phyloP scores from a whole-genome alignment of 2,329 filamentous ascomycete species.

The Clonostachys byssicola region DNA sequence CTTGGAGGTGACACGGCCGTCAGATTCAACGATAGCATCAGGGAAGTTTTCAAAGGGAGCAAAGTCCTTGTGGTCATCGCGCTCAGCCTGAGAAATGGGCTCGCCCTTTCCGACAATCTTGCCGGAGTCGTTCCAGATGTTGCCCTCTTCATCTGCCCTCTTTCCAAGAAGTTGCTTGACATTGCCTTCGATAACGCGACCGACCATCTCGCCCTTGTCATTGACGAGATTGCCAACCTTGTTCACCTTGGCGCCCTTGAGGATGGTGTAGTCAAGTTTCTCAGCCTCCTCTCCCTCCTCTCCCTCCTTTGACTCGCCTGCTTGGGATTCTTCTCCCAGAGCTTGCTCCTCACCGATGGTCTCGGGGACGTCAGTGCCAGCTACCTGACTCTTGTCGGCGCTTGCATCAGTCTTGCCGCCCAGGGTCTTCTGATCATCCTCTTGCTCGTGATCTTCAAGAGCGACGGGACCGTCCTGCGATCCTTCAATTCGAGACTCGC shows the following conservation, averaged over 20 bases:
- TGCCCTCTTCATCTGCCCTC: constrained; percentile 60
- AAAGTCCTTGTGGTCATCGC: constrained; percentile 33
- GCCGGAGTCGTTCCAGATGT: constrained; percentile 68
- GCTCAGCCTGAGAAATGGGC: constrained; percentile 47
- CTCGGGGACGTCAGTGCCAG: no score
- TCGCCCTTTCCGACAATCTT: constrained; percentile 65
- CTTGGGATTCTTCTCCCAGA: no score
- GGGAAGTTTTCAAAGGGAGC: constrained; percentile 57
- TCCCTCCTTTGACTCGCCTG: no score
- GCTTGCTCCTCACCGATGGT: no score
- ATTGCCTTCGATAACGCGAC: constrained; percentile 60
- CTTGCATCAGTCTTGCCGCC: no score
- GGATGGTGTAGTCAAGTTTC: constrained; percentile 37
- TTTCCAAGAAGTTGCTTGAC: constrained; percentile 60
- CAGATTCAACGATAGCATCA: constrained; percentile 44
- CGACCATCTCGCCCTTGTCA: constrained; percentile 49
- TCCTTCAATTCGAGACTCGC: no score
- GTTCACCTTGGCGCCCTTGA: constrained; percentile 51
- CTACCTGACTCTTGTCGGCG: no score
- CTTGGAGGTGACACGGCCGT: constrained; percentile 47
- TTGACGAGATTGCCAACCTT: constrained; percentile 55
- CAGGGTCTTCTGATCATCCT: no score
- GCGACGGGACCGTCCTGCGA: no score
- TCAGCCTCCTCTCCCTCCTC: constrained; percentile 10
- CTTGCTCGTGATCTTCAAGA: no score